Conservation (phyloP, 2,329 filamentous ascomycete genomes). For the Sporothrix luriei region DNA sequence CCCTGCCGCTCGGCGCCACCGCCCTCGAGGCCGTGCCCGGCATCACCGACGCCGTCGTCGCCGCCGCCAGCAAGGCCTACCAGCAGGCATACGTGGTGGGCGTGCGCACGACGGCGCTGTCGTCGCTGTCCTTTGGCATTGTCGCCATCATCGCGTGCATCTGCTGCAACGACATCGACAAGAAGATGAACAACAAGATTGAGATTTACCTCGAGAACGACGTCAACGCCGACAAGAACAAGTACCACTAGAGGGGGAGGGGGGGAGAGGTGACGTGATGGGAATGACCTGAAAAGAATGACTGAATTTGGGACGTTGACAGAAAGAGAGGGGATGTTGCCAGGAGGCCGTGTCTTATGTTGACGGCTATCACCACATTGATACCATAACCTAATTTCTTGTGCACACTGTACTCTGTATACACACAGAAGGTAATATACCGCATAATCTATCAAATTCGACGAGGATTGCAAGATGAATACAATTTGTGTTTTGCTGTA, state of each 20-base stretch:
- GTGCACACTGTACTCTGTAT: constrained; percentile 5
- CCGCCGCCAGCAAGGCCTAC: constrained; percentile 40
- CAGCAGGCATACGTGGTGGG: constrained; percentile 43
- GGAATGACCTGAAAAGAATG: background rate
- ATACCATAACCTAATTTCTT: constrained; percentile 3
- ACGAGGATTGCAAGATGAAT: background rate
- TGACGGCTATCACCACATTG: background rate
- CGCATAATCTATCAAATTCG: background rate
- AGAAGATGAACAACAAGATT: constrained; percentile 46
- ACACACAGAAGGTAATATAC: constrained; percentile 4
- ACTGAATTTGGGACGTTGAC: no score
- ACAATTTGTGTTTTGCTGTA: background rate
- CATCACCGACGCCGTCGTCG: constrained; percentile 39
- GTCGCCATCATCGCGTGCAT: constrained; percentile 42
- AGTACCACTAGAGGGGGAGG: constrained; percentile 34
- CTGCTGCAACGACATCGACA: constrained; percentile 43
- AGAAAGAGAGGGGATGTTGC: background rate
- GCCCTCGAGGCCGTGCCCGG: constrained; percentile 39
- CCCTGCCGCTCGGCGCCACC: constrained; percentile 38
- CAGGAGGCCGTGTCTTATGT: no score
- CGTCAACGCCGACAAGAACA: constrained; percentile 42
- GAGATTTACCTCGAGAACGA: constrained; percentile 45
- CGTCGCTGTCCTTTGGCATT: constrained; percentile 41
- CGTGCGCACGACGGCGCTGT: constrained; percentile 40
- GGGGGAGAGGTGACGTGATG: background rate